Evolutionary conservation across 1,139 yeast species (phyloP), one percentile per base, ranked within the genome.

Genomic region (Geotrichum klebahnii): DNA sequence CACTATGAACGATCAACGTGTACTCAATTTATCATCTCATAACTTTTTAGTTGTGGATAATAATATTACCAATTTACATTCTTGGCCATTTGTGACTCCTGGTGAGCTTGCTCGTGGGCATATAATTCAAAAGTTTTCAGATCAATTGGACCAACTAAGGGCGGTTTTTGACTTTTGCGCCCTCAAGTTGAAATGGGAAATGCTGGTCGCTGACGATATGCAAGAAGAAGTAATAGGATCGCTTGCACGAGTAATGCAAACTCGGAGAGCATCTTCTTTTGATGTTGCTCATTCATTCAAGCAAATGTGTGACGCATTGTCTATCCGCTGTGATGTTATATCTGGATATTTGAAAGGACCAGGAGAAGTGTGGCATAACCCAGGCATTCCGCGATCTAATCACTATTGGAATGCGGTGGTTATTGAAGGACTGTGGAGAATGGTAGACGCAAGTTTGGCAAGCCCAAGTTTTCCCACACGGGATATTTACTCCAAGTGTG

Each of bases 401-500:
- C 98, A 92, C 66, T 81, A 87, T 54, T 92, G 98, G 98, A 75
- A 89, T 51, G 80, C 95, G 1, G 81, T 89, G 1, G 65, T 83
- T 23, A 69, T 89, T 51, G 57, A 34, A 54, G 82, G 81, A 17
- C 87, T 83, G 60, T 89, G 92, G 79, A 73, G 90, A 53, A 76
- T 92, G 57, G 69, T 90, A 55, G 98, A 92, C 60, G 80, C 79
- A 5, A 71, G 80, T 5, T 59, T 81, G 34, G 88, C 86, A 1
- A 81, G 80, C 57, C 67, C 73, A 1, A 64, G 82, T 0, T 77
- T 79, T 57, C 79, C 82, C 1, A 61, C 73, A 19, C 58, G 65
- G 3, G 64, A 63, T 9, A 44, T 53, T 14, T 65, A 64, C 53
- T 54, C 60, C 36, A 40, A 45, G 74, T 44, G 46, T 16, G 52